Evolutionary conservation across 2,329 filamentous ascomycete genomes (phyloP).

Genomic region (Ramularia endophylla): DNA sequence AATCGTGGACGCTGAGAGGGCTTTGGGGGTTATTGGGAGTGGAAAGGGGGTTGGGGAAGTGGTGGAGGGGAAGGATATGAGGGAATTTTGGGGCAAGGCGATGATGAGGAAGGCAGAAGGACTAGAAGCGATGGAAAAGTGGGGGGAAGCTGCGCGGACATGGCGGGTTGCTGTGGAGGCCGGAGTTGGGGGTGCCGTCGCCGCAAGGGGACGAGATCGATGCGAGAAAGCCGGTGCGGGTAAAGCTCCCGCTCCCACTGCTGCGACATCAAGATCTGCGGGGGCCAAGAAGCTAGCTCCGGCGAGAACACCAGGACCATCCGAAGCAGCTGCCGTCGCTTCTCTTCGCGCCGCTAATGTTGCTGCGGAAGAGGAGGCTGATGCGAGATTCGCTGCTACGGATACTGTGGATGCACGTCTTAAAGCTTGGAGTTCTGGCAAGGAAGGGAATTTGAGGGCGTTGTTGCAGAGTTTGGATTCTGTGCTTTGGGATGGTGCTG

Average conservation of each 20-base stretch:
- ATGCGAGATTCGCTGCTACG: constrained; percentile 84
- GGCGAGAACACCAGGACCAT: constrained; percentile 20
- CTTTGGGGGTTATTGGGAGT: constrained; percentile 72
- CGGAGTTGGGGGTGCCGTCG: constrained; percentile 77
- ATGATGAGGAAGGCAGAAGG: constrained; percentile 93
- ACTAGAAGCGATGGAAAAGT: constrained; percentile 90
- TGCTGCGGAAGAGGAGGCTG: constrained; percentile 78
- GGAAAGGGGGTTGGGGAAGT: constrained; percentile 72
- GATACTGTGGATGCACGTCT: constrained; percentile 81
- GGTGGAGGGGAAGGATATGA: constrained; percentile 79
- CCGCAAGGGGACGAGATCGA: constrained; percentile 77
- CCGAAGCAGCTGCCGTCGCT: constrained; percentile 65
- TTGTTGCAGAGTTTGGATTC: constrained; percentile 79
- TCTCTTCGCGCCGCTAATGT: constrained; percentile 77
- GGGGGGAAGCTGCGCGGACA: constrained; percentile 71
- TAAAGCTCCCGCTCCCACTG: constrained; percentile 42
- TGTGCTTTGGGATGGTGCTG: constrained; percentile 85
- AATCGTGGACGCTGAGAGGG: constrained; percentile 75
- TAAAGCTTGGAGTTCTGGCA: constrained; percentile 78
- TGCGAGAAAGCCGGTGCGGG: constrained; percentile 77
- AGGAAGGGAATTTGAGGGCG: constrained; percentile 85
- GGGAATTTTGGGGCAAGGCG: constrained; percentile 88
- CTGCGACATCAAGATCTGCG: constrained; percentile 9
- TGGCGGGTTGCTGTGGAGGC: constrained; percentile 81
- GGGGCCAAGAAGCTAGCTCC: constrained; percentile 15